phyloP scores from a whole-genome alignment of 106 monocot genomes.

The Amphibolis antarctica region DNA sequence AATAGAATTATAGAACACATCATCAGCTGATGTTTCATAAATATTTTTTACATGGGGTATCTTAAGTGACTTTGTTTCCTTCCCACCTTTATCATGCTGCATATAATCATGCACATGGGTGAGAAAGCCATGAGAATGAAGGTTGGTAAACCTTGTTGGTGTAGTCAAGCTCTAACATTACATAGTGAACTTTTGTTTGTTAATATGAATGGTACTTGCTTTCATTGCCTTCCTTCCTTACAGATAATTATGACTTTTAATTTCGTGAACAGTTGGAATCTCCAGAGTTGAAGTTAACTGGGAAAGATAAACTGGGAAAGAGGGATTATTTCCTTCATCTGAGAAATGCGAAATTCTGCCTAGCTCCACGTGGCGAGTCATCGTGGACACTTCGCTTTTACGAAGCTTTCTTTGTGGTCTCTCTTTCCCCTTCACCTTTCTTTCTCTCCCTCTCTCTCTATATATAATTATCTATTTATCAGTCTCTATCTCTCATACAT shows the following conservation, averaged over 20 bases:
- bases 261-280: slow-evolving; percentile 84
- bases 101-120: too few relatives aligned
- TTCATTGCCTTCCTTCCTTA: slow-evolving; percentile 1
- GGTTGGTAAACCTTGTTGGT: too few relatives aligned
- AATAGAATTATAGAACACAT: too few relatives aligned
- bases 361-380: slow-evolving; percentile 97
- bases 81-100: too few relatives aligned
- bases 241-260: slow-evolving; percentile 21
- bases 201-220: neutral
- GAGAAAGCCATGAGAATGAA: too few relatives aligned
- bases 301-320: slow-evolving; percentile 81
- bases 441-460: slow-evolving; percentile 13
- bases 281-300: slow-evolving; percentile 83
- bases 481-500: too few relatives aligned
- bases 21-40: too few relatives aligned
- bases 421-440: too few relatives aligned
- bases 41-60: too few relatives aligned
- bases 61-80: too few relatives aligned
- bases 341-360: slow-evolving; percentile 92
- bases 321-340: slow-evolving; percentile 81
- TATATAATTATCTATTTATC: neutral
- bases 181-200: too few relatives aligned
- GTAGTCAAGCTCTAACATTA: too few relatives aligned
- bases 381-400: slow-evolving; percentile 99
- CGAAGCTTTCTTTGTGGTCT: slow-evolving; percentile 94